phyloP scores from a whole-genome alignment of 2,329 filamentous ascomycete species.

The Curvularia lunata region DNA sequence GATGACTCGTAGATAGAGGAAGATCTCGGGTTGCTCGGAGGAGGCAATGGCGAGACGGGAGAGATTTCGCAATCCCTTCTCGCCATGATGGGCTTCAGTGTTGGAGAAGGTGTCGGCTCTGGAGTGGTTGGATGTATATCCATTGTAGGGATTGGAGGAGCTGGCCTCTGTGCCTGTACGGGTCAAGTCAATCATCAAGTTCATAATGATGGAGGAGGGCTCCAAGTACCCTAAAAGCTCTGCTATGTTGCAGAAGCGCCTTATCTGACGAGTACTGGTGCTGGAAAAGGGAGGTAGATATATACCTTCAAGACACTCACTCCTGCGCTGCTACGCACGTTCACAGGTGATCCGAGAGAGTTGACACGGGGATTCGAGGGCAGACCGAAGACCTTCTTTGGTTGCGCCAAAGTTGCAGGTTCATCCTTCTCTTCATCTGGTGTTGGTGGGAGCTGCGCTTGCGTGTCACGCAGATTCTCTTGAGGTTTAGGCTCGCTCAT shows the following conservation, averaged over 20 bases:
- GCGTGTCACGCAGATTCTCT: conserved; percentile 10
- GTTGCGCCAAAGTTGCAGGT: conserved; percentile 21
- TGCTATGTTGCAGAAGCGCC: conserved; percentile 9
- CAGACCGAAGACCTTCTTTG: conserved; percentile 37
- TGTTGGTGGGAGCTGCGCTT: conserved; percentile 39
- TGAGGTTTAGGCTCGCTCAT: conserved; percentile 5
- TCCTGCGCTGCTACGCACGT: conserved; percentile 46
- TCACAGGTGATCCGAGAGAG: conserved; percentile 32
- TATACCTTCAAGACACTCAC: conserved; percentile 48
- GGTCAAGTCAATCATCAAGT: conserved; percentile 1
- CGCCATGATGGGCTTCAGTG: conserved; percentile 23
- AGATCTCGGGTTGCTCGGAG: conserved; percentile 23
- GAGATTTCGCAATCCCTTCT: conserved; percentile 27
- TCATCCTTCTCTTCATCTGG: conserved; percentile 32
- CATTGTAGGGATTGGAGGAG: conserved; percentile 24
- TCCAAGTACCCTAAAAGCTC: conserved; percentile 18
- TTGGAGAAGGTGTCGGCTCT: conserved; percentile 40
- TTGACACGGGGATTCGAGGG: conserved; percentile 41
- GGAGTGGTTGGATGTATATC: conserved; percentile 36
- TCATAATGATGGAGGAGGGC: not conserved
- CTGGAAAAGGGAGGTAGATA: conserved; percentile 32
- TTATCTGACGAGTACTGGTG: conserved; percentile 31
- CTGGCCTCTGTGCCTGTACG: conserved; percentile 30
- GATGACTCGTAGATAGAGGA: conserved; percentile 39
- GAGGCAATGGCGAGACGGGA: conserved; percentile 29